Evolutionary conservation across 1,284 basidiomycete genomes (phyloP), one percentile per base, ranked within the genome.

Genomic region (Pseudozyma tsukubaensis): DNA sequence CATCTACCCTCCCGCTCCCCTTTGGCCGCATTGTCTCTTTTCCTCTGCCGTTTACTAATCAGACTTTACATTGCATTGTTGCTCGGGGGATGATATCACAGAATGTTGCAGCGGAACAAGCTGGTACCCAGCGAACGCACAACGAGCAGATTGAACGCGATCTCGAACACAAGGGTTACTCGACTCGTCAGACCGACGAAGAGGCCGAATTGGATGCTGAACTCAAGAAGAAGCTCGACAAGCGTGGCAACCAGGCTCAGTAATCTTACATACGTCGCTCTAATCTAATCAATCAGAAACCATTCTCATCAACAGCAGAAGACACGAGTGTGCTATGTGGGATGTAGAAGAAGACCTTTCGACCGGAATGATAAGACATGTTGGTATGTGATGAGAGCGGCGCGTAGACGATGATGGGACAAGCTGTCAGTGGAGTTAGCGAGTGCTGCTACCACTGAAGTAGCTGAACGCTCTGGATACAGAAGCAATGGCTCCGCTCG

Each of bases 151-250:
- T 67, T 50, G 70, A 72, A 40, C 63, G 70, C 39, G 70, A 72
- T 35, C 57, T 72, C 2, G 52, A 55, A 45, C n/a, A 51, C 59
- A 67, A 72, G 42, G 70, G 70, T 39, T 72, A 72, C 50, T 55
- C 70, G 16, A 67, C 59, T 16, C 64, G 64, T 36, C 59, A 59
- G 29, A 68, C 60, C 13, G 64, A 67, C 50, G 16, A 67, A 44
- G 56, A 72, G 37, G 64, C 50, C 7, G 32, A 18, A 2, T 19
- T 54, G 29, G 64, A 72, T 13, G 64, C 57, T 11, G 70, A 67
- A 12, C 53, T 72, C 49, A 72, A 65, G 36, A 54, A 56, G 50
- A 73, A 68, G 65, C 71, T 73, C 49, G 65, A 73, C 55, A 64
- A 68, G 50, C 64, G 71, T 12, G 65, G 60, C 4, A 72, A 72